phyloP scores from a whole-genome alignment of 139 green algal species.

The Chlamydomonas asymmetrica region DNA sequence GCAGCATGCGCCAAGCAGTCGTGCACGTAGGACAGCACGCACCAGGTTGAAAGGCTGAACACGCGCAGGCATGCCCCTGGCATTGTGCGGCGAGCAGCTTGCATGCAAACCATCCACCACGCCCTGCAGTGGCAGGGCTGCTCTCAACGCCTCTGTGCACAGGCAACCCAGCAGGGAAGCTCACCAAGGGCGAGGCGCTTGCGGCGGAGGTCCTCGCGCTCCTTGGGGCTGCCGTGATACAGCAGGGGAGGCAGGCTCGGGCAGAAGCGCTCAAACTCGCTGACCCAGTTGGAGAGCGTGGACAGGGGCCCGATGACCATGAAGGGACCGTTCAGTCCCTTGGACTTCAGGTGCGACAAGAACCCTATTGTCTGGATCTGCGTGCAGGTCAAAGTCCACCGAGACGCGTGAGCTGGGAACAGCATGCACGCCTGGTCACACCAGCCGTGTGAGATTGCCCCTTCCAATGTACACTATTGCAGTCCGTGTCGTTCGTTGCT shows the following conservation, averaged over 20 bases:
- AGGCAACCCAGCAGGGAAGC: not conserved
- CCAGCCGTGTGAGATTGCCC: no score
- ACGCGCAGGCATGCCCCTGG: no score
- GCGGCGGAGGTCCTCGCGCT: conserved; percentile 60
- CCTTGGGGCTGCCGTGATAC: conserved; percentile 85
- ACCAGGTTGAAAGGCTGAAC: no score
- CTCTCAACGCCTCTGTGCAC: not conserved
- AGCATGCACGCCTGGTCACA: no score
- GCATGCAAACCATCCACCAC: no score
- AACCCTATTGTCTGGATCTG: conserved; percentile 95
- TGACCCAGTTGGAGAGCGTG: conserved; percentile 94
- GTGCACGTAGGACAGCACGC: no score
- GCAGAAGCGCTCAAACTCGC: conserved; percentile 87
- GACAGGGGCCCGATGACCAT: conserved; percentile 88
- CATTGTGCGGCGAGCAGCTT: no score
- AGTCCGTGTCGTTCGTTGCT: not conserved
- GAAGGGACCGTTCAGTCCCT: conserved; percentile 74
- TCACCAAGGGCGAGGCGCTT: conserved; percentile 38
- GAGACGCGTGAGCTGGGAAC: not conserved
- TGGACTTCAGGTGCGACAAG: conserved; percentile 81
- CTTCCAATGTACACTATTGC: no score
- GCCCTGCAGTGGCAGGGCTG: not conserved
- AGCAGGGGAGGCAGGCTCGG: conserved; percentile 83
- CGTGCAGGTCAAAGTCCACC: not conserved
- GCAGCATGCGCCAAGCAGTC: no score